phyloP scores from a whole-genome alignment of 768 basidiomycete species.

The Pleurotus eryngii region DNA sequence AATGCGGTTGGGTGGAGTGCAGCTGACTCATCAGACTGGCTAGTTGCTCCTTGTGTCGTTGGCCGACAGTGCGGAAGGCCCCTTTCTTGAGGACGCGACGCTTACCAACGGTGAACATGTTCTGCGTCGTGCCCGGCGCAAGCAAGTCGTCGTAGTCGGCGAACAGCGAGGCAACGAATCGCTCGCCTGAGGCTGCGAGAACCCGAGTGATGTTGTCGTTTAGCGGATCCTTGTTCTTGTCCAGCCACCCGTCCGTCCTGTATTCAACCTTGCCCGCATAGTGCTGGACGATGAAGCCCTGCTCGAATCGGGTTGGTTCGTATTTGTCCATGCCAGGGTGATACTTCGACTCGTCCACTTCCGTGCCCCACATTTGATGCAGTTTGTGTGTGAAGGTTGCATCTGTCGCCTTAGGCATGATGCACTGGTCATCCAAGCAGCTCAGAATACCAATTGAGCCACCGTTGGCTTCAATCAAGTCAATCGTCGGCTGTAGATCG shows the following conservation, averaged over 20 bases:
- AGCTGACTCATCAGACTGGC: constrained; percentile 88
- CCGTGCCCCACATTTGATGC: constrained; percentile 67
- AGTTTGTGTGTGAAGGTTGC: constrained; percentile 93
- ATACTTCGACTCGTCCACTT: constrained; percentile 41
- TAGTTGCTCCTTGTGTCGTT: constrained; percentile 95
- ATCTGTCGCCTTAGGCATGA: constrained; percentile 99
- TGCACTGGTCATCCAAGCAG: constrained; percentile 95
- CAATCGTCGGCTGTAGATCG: constrained; percentile 97
- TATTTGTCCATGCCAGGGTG: constrained; percentile 86
- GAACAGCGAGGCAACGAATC: constrained; percentile 81
- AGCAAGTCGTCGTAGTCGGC: constrained; percentile 66
- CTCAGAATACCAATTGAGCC: constrained; percentile 86
- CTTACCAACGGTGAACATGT: constrained; percentile 50
- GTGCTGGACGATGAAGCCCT: constrained; percentile 93
- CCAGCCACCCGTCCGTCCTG: constrained; percentile 92
- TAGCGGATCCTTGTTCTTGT: constrained; percentile 99
- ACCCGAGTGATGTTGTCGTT: constrained; percentile 94
- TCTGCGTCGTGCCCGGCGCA: constrained; percentile 30
- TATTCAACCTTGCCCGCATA: constrained; percentile 98
- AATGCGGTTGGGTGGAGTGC: constrained; percentile 93
- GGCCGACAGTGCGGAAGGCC: constrained; percentile 93
- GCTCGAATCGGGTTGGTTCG: constrained; percentile 81
- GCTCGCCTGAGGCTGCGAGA: constrained; percentile 76
- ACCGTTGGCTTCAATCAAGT: constrained; percentile 88
- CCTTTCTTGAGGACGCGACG: constrained; percentile 87